phyloP scores from a whole-genome alignment of 1,139 yeast genomes.

The Saccharomyces hybrid region DNA sequence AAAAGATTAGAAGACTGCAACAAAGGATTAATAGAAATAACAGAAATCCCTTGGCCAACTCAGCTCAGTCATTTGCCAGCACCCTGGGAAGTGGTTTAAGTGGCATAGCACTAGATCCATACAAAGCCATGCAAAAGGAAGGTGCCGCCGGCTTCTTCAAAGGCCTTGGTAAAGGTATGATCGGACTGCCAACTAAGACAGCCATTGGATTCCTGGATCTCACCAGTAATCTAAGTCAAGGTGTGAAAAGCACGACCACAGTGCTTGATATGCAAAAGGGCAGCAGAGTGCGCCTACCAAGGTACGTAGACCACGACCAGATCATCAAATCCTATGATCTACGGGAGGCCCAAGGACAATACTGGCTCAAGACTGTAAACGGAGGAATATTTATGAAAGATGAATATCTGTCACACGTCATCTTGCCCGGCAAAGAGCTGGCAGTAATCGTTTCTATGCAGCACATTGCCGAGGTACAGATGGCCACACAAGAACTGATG shows the following conservation, averaged over 20 bases:
- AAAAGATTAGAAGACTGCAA: constrained; percentile 67
- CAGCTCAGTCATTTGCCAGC: constrained; percentile 84
- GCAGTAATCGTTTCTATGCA: constrained; percentile 71
- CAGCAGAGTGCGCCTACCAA: constrained; percentile 74
- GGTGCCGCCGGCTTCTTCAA: constrained; percentile 89
- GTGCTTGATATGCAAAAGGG: constrained; percentile 78
- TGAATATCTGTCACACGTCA: constrained; percentile 75
- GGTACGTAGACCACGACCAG: constrained; percentile 61
- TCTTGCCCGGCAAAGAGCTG: constrained; percentile 74
- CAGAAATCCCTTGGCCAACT: constrained; percentile 72
- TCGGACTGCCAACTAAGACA: constrained; percentile 93
- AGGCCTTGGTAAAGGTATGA: constrained; percentile 90
- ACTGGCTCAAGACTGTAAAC: constrained; percentile 76
- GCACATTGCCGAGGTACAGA: constrained; percentile 60
- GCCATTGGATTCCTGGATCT: constrained; percentile 92
- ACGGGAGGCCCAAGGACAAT: constrained; percentile 90
- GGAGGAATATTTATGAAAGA: constrained; percentile 74
- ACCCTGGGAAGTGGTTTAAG: constrained; percentile 82
- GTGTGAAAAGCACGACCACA: constrained; percentile 87
- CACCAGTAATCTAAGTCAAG: constrained; percentile 90
- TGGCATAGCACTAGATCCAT: constrained; percentile 87
- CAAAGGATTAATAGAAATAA: constrained; percentile 84
- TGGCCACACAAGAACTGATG: constrained; percentile 46
- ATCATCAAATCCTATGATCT: constrained; percentile 68
- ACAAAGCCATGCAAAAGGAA: constrained; percentile 75